Base-by-base conservation (phyloP, 495 filamentous ascomycete species). In the Penicillium pulvis region DNA sequence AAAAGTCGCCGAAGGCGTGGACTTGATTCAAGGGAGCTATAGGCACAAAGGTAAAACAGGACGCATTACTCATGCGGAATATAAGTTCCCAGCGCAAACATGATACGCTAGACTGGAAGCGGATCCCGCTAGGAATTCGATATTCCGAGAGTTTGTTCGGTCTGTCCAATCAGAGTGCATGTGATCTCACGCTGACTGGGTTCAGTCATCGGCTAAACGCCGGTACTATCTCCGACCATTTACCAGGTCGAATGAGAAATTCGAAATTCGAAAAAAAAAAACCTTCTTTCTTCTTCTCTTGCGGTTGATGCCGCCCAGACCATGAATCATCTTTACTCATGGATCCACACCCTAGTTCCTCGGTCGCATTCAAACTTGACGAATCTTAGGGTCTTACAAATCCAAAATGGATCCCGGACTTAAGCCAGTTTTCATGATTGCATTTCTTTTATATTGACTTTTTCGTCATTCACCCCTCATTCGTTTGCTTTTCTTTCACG, bases 291-390 rank as follows among this genome's bases (percentile, higher is more conserved):
- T 19, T 14, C 23, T 42, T 42, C 39, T 28, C 0, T 36, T 4
- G 6, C 50, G 57, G 41, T 33, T 49, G 35, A 48, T 17, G 35
- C 61, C 61, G 61, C 52, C 33, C 39, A 36, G 11, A 19, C 19
- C 2, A 14, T 53, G 61, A 63, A 41, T 60, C 57, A 59, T 11
- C 50, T 24, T 61, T 59, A 62, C 28, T 65, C 58, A 62, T 58
- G 53, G 39, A 41, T 45, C 59, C 62, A 62, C 55, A 35, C 20
- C 14, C 4, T 36, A 16, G 11, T 39, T 39, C 30, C 23, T 20
- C 28, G 14, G 19, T 20, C 5, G 7, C 9, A 19, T 39, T 52
- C 12, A 12, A 39, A 24, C 11, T 43, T 8, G 7, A 30, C n/a
- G 11, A 51, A 33, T 44, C 33, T 20, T 4, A n/a, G 10, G 35